phyloP scores from a whole-genome alignment of 331 rosid genomes.

The Quercus lobata region DNA sequence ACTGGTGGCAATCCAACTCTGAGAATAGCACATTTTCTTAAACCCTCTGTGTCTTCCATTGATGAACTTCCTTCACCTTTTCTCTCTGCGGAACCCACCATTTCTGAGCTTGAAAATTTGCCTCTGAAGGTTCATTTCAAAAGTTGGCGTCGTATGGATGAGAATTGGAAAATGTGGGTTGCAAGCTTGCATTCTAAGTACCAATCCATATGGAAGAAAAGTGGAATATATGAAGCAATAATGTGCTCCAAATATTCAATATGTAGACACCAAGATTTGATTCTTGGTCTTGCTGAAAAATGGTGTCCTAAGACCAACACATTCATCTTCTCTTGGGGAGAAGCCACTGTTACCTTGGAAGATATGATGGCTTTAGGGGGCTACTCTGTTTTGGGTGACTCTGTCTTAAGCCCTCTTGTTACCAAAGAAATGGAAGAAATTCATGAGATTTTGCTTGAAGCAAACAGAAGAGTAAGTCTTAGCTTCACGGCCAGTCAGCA shows the following conservation, averaged over 20 bases:
- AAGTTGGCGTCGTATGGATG: conserved; percentile 18
- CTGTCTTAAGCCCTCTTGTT: too few species aligned
- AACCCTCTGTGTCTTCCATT: conserved; percentile 20
- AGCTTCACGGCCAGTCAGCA: not conserved
- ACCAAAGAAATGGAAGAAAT: too few species aligned
- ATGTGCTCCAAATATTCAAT: too few species aligned
- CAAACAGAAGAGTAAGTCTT: too few species aligned
- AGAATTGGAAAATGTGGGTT: conserved; percentile 38
- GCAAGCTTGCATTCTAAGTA: conserved; percentile 12
- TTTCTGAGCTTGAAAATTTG: not conserved
- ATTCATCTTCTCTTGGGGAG: too few species aligned
- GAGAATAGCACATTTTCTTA: conserved; percentile 35
- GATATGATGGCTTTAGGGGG: too few species aligned
- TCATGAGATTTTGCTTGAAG: too few species aligned
- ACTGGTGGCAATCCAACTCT: conserved; percentile 22
- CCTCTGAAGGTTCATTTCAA: conserved; percentile 7
- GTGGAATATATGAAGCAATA: conserved; percentile 17
- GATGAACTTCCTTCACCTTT: not conserved
- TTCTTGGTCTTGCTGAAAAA: too few species aligned
- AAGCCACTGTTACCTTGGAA: too few species aligned
- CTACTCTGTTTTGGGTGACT: too few species aligned
- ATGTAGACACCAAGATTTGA: too few species aligned
- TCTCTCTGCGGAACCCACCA: not conserved
- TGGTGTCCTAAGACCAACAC: too few species aligned
- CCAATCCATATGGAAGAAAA: conserved; percentile 29